A percentile compares a stretch with the other conserved stretches of the same genome.
phyloP scores from a whole-genome alignment of 768 basidiomycete genomes.

The Coprinopsis sp. region DNA sequence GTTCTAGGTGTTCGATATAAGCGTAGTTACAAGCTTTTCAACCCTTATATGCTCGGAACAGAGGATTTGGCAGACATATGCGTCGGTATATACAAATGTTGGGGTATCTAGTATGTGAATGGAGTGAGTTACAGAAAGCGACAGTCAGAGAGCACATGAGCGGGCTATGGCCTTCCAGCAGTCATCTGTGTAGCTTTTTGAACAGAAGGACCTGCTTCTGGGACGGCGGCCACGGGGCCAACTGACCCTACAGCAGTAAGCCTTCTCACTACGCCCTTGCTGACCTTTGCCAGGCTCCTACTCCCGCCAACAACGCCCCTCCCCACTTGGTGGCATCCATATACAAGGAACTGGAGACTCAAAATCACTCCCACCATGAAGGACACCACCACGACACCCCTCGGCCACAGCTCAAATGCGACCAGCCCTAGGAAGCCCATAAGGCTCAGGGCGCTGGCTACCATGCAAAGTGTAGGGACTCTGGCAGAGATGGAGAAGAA shows the following conservation, averaged over 20 bases:
- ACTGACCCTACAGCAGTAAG: background rate
- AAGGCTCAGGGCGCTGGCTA: constrained; percentile 50
- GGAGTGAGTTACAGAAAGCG: no score
- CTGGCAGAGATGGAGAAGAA: constrained; percentile 69
- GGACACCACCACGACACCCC: constrained; percentile 54
- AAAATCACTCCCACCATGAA: constrained; percentile 55
- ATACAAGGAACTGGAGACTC: constrained; percentile 64
- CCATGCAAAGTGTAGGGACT: constrained; percentile 58
- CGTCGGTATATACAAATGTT: no score
- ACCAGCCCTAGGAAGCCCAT: constrained; percentile 58
- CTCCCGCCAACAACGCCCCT: constrained; percentile 22
- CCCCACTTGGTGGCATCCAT: constrained; percentile 38
- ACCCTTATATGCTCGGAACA: no score
- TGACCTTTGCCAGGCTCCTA: background rate
- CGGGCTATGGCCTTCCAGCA: no score
- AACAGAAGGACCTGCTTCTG: no score
- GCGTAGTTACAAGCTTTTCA: no score
- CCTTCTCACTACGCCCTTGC: background rate
- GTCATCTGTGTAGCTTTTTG: no score
- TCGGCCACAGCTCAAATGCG: constrained; percentile 61
- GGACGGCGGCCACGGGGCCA: no score
- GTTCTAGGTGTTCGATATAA: no score
- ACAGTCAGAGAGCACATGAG: no score
- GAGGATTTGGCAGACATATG: no score
- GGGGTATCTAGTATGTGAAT: no score